These are phyloP conservation scores for Setomelanomma holmii DNA, from an alignment of 2,329 filamentous ascomycete species.

Conservation along the genomic window DNA sequence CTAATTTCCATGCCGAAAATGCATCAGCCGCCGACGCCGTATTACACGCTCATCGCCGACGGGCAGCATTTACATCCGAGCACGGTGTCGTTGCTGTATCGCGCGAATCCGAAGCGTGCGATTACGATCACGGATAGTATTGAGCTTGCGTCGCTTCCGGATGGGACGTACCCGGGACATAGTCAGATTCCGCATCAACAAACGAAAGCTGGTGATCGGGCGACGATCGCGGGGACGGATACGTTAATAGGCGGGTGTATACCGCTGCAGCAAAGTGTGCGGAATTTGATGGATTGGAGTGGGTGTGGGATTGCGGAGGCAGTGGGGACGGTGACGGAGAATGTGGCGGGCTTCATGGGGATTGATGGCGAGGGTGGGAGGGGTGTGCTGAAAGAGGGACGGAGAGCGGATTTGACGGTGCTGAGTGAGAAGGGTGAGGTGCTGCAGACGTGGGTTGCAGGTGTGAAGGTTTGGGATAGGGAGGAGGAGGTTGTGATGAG, in stretches of 20 bases:
- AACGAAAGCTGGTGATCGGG: conserved; percentile 57
- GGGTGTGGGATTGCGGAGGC: conserved; percentile 58
- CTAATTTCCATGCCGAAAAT: conserved; percentile 39
- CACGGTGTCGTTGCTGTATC: conserved; percentile 58
- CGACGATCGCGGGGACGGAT: conserved; percentile 60
- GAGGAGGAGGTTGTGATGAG: conserved; percentile 34
- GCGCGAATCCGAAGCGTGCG: conserved; percentile 54
- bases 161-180: conserved; percentile 61
- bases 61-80: conserved; percentile 62
- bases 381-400: conserved; percentile 52
- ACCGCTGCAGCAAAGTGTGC: conserved; percentile 58
- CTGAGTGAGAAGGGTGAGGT: conserved; percentile 56
- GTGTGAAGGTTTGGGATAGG: conserved; percentile 55
- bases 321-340: conserved; percentile 59
- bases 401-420: conserved; percentile 59
- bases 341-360: conserved; percentile 59
- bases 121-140: conserved; percentile 63
- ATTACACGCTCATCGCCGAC: conserved; percentile 62
- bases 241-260: conserved; percentile 63
- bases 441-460: conserved; percentile 60
- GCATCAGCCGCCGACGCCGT: conserved; percentile 47
- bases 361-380: conserved; percentile 52
- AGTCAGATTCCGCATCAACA: conserved; percentile 60
- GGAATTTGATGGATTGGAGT: conserved; percentile 57
- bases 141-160: conserved; percentile 60